Evolutionary conservation across 2,329 filamentous ascomycete species (phyloP), one percentile per base, ranked within the genome.

Genomic region (Colletotrichum cereale): DNA sequence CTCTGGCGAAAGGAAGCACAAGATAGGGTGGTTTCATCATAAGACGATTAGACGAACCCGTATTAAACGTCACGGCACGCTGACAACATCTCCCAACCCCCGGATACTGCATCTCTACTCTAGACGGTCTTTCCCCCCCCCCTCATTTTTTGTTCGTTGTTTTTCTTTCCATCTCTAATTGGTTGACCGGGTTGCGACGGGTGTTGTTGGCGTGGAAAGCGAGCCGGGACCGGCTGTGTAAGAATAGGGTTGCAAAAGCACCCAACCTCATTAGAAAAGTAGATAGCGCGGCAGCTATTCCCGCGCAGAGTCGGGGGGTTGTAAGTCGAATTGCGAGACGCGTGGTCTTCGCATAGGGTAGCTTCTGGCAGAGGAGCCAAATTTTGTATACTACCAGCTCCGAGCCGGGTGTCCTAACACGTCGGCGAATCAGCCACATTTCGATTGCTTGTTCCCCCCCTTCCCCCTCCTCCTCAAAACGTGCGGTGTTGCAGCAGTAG

Each of bases 91-190:
- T 24, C 53, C n/a, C 52, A 24, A n/a, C n/a, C 24, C 18, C 11
- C 42, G 21, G 42, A 57, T 52, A 55, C 65, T 29, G 53, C 69
- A 72, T 72, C 69, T 72, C 69, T 72, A 72, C 69, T 72, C 69
- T 72, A 72, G 60, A 72, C 60, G 60, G 53, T 60, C 50, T 38
- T 29, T n/a, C 52, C 50, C 56, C 36, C 38, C 16, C 52, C 50
- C n/a, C n/a, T n/a, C n/a, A n/a, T 56, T 24, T 21, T 31, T 50
- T 56, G 8, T 56, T 67, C 6, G 6, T 24, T 40, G 36, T 70
- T 56, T 34, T 52, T 55, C 38, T 44, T 34, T 63, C 38, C 26
- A 18, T 16, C 38, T 50, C 44, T 63, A 21, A 57, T 63, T 60
- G 29, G 40, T 21, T 48, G 44, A 31, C 26, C 56, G 31, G 29